A percentile compares a stretch with the other conserved stretches of the same genome.
Conservation (phyloP, 768 basidiomycete genomes). For the Rhodotorula kratochvilovae region DNA sequence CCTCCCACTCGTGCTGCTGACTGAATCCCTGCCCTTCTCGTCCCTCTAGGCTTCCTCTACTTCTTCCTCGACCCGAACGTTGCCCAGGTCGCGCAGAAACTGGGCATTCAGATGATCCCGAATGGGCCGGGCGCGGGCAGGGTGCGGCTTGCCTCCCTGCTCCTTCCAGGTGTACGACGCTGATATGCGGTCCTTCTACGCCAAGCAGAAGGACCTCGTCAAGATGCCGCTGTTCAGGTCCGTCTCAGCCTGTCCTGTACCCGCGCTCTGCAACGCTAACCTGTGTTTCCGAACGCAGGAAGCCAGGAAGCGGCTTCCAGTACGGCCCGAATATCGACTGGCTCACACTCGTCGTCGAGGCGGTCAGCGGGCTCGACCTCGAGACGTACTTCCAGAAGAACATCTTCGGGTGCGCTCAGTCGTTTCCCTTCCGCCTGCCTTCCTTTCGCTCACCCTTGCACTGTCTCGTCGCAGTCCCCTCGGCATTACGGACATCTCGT, state of each 20-base stretch:
- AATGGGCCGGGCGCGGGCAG: background rate
- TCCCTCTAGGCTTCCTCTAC: background rate
- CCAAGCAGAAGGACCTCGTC: background rate
- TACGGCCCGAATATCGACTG: constrained; percentile 45
- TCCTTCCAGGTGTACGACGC: too few species aligned
- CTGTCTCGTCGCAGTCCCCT: constrained; percentile 35
- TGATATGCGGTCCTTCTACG: background rate
- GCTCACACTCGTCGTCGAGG: constrained; percentile 44
- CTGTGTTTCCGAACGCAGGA: too few species aligned
- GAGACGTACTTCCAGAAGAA: constrained; percentile 45
- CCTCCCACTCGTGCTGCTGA: background rate
- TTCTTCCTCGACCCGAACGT: background rate
- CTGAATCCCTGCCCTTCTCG: background rate
- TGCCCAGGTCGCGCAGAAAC: background rate
- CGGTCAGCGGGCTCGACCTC: constrained; percentile 39
- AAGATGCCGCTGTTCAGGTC: background rate
- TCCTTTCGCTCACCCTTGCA: too few species aligned
- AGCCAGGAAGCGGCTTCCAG: background rate
- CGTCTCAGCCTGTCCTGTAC: too few species aligned
- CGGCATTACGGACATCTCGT: constrained; percentile 43
- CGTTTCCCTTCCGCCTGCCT: too few species aligned
- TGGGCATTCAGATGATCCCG: background rate
- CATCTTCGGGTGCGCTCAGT: constrained; percentile 43
- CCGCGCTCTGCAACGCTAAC: too few species aligned
- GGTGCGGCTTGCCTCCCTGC: background rate